phyloP scores from a whole-genome alignment of 257 asterid species.

The Catharanthus roseus region DNA sequence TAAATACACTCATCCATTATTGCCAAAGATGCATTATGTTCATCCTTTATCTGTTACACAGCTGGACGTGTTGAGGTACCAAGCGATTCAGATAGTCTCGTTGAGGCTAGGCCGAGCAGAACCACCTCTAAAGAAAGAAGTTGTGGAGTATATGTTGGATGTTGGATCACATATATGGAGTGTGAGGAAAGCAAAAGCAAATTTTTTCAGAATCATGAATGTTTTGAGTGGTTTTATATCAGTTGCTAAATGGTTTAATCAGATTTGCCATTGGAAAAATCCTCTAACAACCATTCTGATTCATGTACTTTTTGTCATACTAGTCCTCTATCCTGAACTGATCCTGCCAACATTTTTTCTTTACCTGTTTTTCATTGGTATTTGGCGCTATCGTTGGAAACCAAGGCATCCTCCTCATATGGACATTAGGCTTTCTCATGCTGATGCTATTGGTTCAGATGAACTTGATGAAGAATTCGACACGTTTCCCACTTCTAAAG shows the following conservation, averaged over 20 bases:
- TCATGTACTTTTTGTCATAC: constrained; percentile 50
- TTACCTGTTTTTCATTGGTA: constrained; percentile 58
- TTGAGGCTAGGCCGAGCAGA: constrained; percentile 59
- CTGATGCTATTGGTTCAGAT: constrained; percentile 47
- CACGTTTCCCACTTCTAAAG: constrained; percentile 56
- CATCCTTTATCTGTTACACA: constrained; percentile 59
- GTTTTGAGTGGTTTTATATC: constrained; percentile 41
- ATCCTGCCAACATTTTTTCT: constrained; percentile 66
- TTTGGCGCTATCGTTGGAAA: constrained; percentile 67
- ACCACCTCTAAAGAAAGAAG: constrained; percentile 69
- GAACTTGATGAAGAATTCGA: constrained; percentile 83
- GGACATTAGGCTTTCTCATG: constrained; percentile 70
- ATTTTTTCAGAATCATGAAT: constrained; percentile 45
- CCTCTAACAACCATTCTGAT: constrained; percentile 76
- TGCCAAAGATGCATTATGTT: constrained; percentile 76
- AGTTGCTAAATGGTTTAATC: constrained; percentile 60
- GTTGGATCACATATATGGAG: constrained; percentile 80
- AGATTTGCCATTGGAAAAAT: constrained; percentile 70
- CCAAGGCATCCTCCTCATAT: constrained; percentile 88
- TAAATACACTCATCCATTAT: constrained; percentile 52
- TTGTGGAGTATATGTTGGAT: constrained; percentile 61
- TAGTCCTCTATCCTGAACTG: constrained; percentile 54
- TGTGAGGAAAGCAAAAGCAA: constrained; percentile 68
- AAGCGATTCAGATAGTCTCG: constrained; percentile 46
- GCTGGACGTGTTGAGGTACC: constrained; percentile 45